phyloP scores from a whole-genome alignment of 2,329 filamentous ascomycete genomes.

The Clarireedia paspali region DNA sequence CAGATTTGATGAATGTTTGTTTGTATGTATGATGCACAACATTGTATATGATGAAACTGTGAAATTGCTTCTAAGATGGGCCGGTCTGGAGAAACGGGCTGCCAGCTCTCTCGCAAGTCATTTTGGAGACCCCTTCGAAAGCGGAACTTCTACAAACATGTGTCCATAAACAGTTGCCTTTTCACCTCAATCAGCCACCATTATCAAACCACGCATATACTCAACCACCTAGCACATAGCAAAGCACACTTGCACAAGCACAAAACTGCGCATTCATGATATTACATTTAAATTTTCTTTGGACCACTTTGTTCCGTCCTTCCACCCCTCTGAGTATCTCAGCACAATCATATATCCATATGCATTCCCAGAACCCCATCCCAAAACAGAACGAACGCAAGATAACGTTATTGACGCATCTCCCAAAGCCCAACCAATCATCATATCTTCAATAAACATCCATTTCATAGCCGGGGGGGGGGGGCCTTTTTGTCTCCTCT shows the following conservation, averaged over 20 bases:
- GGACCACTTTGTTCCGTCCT: background rate
- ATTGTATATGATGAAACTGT: no score
- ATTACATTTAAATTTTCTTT: slow-evolving; percentile 17
- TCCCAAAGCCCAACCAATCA: slow-evolving; percentile 5
- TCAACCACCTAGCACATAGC: no score
- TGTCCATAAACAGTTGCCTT: no score
- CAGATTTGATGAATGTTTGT: no score
- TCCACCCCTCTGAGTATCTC: background rate
- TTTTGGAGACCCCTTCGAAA: no score
- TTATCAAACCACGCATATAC: no score
- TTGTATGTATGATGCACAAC: no score
- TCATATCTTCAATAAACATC: slow-evolving; percentile 10
- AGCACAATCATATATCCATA: slow-evolving; percentile 10
- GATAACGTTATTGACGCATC: background rate
- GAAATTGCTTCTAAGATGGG: no score
- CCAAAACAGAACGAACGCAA: background rate
- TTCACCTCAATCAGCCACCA: no score
- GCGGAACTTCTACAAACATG: no score
- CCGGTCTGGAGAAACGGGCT: no score
- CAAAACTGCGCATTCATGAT: slow-evolving; percentile 16
- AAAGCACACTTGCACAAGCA: background rate
- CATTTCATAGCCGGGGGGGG: background rate
- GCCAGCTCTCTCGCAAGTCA: no score
- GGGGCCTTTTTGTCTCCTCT: background rate
- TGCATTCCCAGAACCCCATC: background rate